A percentile compares a stretch with the other conserved stretches of the same genome.
phyloP scores from a whole-genome alignment of 2,329 filamentous ascomycete species.

The Bipolaris bicolor region DNA sequence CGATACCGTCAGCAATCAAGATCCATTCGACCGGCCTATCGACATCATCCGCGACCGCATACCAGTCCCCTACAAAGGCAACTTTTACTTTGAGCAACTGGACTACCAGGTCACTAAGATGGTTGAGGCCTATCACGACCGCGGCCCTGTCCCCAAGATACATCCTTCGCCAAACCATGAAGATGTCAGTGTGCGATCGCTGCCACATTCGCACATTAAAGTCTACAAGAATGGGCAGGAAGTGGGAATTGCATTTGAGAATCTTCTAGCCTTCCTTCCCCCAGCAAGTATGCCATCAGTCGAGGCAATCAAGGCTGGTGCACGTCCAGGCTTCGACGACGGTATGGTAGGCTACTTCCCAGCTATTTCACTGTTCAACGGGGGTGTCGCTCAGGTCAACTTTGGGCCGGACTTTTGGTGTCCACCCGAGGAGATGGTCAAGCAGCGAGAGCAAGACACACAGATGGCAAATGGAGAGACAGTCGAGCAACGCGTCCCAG shows the following conservation, averaged over 20 bases:
- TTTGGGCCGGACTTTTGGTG: constrained; percentile 95
- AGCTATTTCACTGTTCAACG: constrained; percentile 88
- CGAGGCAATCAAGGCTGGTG: constrained; percentile 72
- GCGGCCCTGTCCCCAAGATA: constrained; percentile 64
- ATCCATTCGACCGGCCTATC: constrained; percentile 59
- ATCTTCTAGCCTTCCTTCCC: constrained; percentile 88
- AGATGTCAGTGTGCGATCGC: constrained; percentile 76
- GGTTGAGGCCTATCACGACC: constrained; percentile 69
- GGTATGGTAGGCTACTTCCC: constrained; percentile 96
- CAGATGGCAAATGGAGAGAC: constrained; percentile 35
- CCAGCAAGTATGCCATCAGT: constrained; percentile 78
- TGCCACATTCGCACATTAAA: constrained; percentile 84
- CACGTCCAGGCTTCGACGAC: constrained; percentile 87
- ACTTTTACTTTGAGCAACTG: constrained; percentile 91
- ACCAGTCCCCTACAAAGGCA: constrained; percentile 90
- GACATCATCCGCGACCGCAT: constrained; percentile 96
- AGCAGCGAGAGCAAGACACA: constrained; percentile 44
- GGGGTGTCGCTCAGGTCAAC: constrained; percentile 89
- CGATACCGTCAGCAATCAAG: constrained; percentile 53
- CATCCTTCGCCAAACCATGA: constrained; percentile 77
- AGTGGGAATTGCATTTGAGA: constrained; percentile 85
- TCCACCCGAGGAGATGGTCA: constrained; percentile 69
- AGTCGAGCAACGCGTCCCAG: constrained; percentile 24
- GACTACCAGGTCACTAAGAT: constrained; percentile 89
- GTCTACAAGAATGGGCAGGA: constrained; percentile 91